Evolutionary conservation across 2,329 filamentous ascomycete species (phyloP), one percentile per base, ranked within the genome.

Genomic region (Alternaria sp.): DNA sequence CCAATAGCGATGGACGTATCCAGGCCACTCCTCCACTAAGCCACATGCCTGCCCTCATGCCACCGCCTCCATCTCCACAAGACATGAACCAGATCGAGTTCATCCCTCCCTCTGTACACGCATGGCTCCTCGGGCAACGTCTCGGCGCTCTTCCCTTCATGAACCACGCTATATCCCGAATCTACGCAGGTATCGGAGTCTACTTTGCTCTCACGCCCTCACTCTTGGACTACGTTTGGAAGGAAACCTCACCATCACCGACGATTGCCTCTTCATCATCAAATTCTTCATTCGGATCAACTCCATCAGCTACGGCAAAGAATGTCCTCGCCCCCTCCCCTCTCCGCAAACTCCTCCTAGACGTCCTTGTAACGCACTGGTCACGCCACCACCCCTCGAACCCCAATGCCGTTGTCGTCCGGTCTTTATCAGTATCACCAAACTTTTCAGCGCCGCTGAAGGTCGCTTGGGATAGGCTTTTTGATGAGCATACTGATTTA

Each of bases 101-200:
- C 22, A 52, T 64, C 34, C 60, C 59, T 1, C 48, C 59, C 12
- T 65, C 59, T 4, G 38, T 71, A 18, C 61, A 49, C 5, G 68
- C 69, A n/a, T 69, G 64, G 61, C 41, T 71, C 1, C 62, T 71
- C n/a, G 65, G 59, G 10, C 38, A 60, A 9, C 57, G 53, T 20
- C 60, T 72, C 46, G 32, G 54, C 20, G 51, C 67, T 2, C 6
- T 22, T 0, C 2, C 14, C 2, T 73, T 73, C 60, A 60, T 65
- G 46, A 71, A 71, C 32, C 45, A 66, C 25, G 53, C 63, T 5
- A 64, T 66, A 11, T 5, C 28, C 0, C 62, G 59, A n/a, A 61
- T 71, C 14, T 61, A 64, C 28, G 6, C 32, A 2, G 54, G 43
- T 1, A 57, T 71, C 2, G 69, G 70, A 5, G 14, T 10, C 1